Percentiles rank a stretch among this genome's conserved stretches.
These are phyloP conservation scores for Omphalotus guepiniiformis DNA, from an alignment of 768 basidiomycete species.

Conservation along the genomic window DNA sequence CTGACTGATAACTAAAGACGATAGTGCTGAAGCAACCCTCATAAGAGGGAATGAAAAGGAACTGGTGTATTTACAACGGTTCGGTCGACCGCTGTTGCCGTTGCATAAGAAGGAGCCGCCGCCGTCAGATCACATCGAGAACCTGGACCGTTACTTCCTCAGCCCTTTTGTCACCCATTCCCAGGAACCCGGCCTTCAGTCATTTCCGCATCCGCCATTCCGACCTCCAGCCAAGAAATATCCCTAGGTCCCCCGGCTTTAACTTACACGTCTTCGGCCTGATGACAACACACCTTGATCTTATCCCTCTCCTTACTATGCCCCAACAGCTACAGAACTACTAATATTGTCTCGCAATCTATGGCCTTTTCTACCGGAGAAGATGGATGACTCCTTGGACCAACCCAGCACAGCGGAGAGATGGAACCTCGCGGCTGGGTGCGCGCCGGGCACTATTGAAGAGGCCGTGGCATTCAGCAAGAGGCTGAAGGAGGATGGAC, in stretches of 20 bases:
- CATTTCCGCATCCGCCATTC: slow-evolving; percentile 50
- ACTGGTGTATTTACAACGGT: slow-evolving; percentile 40
- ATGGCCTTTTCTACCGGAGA: slow-evolving; percentile 43
- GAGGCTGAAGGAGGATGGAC: slow-evolving; percentile 29
- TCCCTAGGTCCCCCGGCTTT: slow-evolving; percentile 44
- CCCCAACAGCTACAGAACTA: slow-evolving; percentile 44
- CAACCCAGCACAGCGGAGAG: slow-evolving; percentile 29
- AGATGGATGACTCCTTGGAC: slow-evolving; percentile 36
- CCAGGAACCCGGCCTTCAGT: slow-evolving; percentile 32
- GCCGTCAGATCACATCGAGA: slow-evolving; percentile 42
- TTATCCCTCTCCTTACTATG: slow-evolving; percentile 41
- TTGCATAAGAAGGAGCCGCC: slow-evolving; percentile 40
- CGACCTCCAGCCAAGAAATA: slow-evolving; percentile 46
- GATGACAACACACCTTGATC: slow-evolving; percentile 54
- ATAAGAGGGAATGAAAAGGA: slow-evolving; percentile 41
- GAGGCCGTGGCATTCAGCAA: slow-evolving; percentile 28
- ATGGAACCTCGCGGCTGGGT: slow-evolving; percentile 43
- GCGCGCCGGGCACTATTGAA: slow-evolving; percentile 36
- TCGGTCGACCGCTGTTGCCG: slow-evolving; percentile 44
- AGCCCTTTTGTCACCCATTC: slow-evolving; percentile 44
- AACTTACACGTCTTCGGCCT: slow-evolving; percentile 35
- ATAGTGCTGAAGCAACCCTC: slow-evolving; percentile 39
- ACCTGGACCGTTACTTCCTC: slow-evolving; percentile 43
- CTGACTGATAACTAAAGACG: slow-evolving; percentile 35
- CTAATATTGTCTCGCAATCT: slow-evolving; percentile 33